phyloP scores from a whole-genome alignment of 1,139 yeast species.

The Pichia cactophila region DNA sequence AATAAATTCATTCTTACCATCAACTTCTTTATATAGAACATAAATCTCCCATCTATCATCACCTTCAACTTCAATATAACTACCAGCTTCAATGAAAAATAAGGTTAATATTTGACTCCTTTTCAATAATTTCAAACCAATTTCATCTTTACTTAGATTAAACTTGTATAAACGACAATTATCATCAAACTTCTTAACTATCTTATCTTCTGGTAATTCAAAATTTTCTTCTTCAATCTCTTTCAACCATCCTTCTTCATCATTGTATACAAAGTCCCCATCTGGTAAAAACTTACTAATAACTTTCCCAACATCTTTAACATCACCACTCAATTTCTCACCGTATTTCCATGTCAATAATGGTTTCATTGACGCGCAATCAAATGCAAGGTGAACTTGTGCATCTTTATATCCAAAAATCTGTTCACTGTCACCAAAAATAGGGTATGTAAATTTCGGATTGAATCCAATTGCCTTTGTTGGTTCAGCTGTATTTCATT shows the following conservation, averaged over 20 bases:
- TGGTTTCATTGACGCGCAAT: conserved; percentile 47
- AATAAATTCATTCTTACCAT: conserved; percentile 34
- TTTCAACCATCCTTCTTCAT: conserved; percentile 62
- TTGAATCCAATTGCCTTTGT: conserved; percentile 51
- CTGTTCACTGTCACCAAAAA: conserved; percentile 85
- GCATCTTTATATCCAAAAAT: conserved; percentile 79
- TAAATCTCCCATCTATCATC: conserved; percentile 72
- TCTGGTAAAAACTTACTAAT: conserved; percentile 53
- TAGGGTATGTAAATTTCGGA: conserved; percentile 84
- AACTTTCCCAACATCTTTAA: conserved; percentile 45
- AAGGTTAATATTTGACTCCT: conserved; percentile 75
- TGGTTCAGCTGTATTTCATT: conserved; percentile 36
- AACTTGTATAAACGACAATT: conserved; percentile 31
- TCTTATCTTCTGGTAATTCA: conserved; percentile 38
- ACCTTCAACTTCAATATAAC: conserved; percentile 73
- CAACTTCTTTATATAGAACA: conserved; percentile 34
- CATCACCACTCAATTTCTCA: conserved; percentile 42
- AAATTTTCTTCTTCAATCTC: conserved; percentile 41
- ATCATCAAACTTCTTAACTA: conserved; percentile 23
- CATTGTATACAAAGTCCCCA: conserved; percentile 47
- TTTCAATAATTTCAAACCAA: conserved; percentile 49
- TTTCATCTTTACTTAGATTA: conserved; percentile 29
- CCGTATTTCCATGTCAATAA: conserved; percentile 49
- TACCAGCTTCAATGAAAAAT: conserved; percentile 89
- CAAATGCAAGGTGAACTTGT: conserved; percentile 48